Evolutionary conservation across 2,329 filamentous ascomycete genomes (phyloP).

Genomic region (Fusarium fujikuroi): DNA sequence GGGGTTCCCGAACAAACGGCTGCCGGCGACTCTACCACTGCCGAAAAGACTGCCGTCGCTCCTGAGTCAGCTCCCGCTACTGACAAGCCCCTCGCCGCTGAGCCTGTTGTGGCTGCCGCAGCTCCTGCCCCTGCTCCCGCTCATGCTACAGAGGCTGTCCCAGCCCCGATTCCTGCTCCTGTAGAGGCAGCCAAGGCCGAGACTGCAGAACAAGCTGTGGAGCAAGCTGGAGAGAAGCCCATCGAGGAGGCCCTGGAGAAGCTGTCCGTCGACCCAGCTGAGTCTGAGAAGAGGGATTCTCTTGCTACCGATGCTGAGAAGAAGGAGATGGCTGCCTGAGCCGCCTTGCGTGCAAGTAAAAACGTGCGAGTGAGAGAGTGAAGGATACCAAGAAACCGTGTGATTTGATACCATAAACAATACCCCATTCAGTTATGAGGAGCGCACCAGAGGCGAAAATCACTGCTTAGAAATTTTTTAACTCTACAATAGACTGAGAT

Average conservation of each 20-base stretch:
- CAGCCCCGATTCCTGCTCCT: slow-evolving; percentile 18
- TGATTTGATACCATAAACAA: slow-evolving; percentile 29
- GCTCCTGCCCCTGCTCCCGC: not conserved
- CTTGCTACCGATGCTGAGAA: slow-evolving; percentile 10
- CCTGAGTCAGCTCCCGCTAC: not conserved
- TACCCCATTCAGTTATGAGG: slow-evolving; percentile 27
- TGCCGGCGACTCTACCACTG: not conserved
- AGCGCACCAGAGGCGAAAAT: slow-evolving; percentile 3
- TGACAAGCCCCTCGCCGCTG: slow-evolving; percentile 1
- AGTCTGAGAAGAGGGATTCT: slow-evolving; percentile 16
- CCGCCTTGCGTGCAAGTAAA: not conserved
- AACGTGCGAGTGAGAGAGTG: not conserved
- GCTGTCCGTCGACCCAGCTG: slow-evolving; percentile 19
- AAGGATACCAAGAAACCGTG: slow-evolving; percentile 20
- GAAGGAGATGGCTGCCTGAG: slow-evolving; percentile 20
- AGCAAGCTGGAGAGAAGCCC: slow-evolving; percentile 32
- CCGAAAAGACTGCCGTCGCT: not conserved
- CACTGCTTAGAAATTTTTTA: slow-evolving; percentile 16
- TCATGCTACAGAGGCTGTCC: slow-evolving; percentile 1
- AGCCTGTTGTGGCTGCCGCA: not conserved
- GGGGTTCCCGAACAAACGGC: not conserved
- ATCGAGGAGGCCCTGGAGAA: slow-evolving; percentile 31
- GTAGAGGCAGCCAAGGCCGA: slow-evolving; percentile 33
- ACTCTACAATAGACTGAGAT: slow-evolving; percentile 22
- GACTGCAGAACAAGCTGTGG: slow-evolving; percentile 25